Conservation (phyloP, 192 early-diverging fungal genomes). For the Helicostylum pulchrum region DNA sequence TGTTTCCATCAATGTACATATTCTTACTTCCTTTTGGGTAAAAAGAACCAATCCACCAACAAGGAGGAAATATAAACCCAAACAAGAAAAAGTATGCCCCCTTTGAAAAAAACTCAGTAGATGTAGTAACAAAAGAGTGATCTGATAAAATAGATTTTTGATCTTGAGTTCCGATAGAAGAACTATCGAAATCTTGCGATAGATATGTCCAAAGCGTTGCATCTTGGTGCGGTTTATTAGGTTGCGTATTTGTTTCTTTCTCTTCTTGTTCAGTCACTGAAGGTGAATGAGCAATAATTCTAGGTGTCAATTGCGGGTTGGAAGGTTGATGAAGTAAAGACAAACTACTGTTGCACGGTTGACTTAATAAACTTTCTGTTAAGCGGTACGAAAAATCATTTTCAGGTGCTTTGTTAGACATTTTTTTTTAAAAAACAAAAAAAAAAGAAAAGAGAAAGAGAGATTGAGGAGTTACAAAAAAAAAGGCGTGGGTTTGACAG, state of each 20-base stretch:
- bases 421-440: neutral
- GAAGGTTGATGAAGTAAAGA: neutral
- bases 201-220: no score
- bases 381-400: neutral
- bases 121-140: neutral
- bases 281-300: neutral
- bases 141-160: no score
- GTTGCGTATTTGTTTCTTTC: no score
- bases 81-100: slow-evolving; percentile 23
- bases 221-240: no score
- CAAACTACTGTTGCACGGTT: slow-evolving; percentile 5
- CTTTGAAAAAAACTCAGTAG: slow-evolving; percentile 8
- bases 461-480: neutral
- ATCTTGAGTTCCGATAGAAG: no score
- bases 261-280: neutral
- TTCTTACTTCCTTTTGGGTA: neutral
- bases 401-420: neutral
- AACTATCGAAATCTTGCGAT: no score
- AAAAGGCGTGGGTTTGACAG: neutral
- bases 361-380: slow-evolving; percentile 10
- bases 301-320: neutral
- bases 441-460: neutral
- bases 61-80: slow-evolving; percentile 23
- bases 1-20: neutral
- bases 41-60: slow-evolving; percentile 29